Conservation (phyloP, 805 yeast species). For the Myxozyma mucilagina region DNA sequence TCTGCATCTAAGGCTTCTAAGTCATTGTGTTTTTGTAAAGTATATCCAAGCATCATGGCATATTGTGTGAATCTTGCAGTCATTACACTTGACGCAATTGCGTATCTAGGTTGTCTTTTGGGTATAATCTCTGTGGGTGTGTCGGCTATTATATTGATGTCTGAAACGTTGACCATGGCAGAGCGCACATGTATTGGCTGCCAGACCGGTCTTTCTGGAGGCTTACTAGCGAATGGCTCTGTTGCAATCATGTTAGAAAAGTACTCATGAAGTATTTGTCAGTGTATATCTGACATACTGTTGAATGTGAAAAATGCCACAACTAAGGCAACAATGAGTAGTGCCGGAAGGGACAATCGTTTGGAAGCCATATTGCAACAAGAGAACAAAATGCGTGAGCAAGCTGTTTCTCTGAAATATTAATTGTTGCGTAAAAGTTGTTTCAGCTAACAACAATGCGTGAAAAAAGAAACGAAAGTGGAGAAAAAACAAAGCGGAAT, state of each 20-base stretch:
- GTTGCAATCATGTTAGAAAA: too few relatives aligned
- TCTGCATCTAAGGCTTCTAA: constrained; percentile 35
- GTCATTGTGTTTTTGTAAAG: constrained; percentile 35
- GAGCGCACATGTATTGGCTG: constrained; percentile 4
- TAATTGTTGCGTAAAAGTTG: background rate
- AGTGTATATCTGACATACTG: background rate
- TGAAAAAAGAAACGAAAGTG: background rate
- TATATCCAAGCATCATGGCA: constrained; percentile 35
- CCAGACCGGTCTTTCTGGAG: background rate
- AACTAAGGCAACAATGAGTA: background rate
- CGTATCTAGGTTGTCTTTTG: constrained; percentile 28
- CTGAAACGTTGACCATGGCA: constrained; percentile 5
- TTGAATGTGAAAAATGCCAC: constrained; percentile 3
- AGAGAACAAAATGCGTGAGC: background rate
- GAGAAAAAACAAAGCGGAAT: too few relatives aligned
- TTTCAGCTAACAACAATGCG: background rate
- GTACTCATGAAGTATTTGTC: too few relatives aligned
- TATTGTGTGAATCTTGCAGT: constrained; percentile 34
- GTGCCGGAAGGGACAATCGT: constrained; percentile 4
- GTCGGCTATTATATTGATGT: background rate
- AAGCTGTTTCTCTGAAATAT: background rate
- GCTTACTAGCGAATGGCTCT: background rate
- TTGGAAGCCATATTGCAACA: background rate
- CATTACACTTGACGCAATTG: constrained; percentile 34
- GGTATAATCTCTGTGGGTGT: background rate